Base-by-base conservation (phyloP, 139 green algal species). In the Yamagishiella unicocca region DNA sequence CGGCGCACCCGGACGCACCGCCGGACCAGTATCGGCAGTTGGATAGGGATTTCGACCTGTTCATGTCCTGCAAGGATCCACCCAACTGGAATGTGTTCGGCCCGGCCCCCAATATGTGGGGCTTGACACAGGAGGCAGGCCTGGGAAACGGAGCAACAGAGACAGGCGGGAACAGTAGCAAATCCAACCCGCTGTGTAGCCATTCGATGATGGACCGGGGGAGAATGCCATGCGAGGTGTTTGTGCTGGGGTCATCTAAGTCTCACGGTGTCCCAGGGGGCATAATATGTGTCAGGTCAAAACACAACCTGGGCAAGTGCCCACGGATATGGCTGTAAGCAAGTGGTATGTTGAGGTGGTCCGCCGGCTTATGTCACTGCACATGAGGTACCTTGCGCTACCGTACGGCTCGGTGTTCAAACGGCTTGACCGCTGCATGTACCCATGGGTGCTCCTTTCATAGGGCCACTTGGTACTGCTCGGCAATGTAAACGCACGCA, bases 21-120 rank as follows among this genome's bases (percentile, higher is more conserved):
- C 82, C 46, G 2, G 35, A 80, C 45, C 2, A 25, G 43, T 87
- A 81, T 50, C 35, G 67, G 10, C 10, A 31, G 14, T 5, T 80
- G 25, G 82, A 87, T 61, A 2, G 24, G 40, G 67, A 70, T 71
- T 87, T 87, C 27, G 46, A 54, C 25, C 50, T 7, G 0, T 87
- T 87, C 82, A 81, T 87, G 67, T 4, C 22, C n/a, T 87, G 82
- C 67, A 42, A 31, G 46, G 66, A 75, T 25, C 79, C 79, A n/a
- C 61, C 40, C 0, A n/a, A 42, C 4, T 85, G 38, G 35, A 75
- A 75, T 0, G 79, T 72, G 61, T 71, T n/a, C 0, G 79, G 40
- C 29, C 79, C 79, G 17, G 61, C 33, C n/a, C 79, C 40, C 2
- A 61, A 85, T n/a, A 45, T 64, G 29, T 75, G 70, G 72, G 72